These are phyloP conservation scores for Millerago galiae DNA, from an alignment of 805 yeast species.

Conservation along the genomic window DNA sequence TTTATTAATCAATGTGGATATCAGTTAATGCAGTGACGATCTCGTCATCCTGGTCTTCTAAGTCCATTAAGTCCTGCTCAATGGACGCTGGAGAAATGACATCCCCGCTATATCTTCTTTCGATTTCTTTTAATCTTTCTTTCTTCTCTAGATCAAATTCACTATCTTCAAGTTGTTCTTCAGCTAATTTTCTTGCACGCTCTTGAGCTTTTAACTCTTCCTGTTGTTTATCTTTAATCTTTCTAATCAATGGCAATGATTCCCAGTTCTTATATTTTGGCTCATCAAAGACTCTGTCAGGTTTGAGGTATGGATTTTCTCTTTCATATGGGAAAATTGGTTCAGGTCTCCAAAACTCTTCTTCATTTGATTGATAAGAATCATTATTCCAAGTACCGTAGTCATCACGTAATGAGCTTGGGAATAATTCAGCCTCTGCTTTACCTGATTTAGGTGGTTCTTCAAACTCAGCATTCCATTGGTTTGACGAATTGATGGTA, in stretches of 20 bases:
- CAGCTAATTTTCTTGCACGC: slow-evolving; percentile 5
- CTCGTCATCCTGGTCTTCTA: slow-evolving; percentile 4
- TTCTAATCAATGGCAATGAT: slow-evolving; percentile 16
- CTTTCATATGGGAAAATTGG: slow-evolving; percentile 28
- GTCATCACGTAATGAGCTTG: slow-evolving; percentile 3
- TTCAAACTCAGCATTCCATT: slow-evolving; percentile 40
- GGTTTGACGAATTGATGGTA: slow-evolving; percentile 11
- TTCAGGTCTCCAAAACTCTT: slow-evolving; percentile 10
- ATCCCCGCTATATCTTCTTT: slow-evolving; percentile 9
- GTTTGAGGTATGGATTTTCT: slow-evolving; percentile 9
- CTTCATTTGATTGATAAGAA: background rate
- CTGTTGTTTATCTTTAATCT: slow-evolving; percentile 14
- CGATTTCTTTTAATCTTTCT: slow-evolving; percentile 19
- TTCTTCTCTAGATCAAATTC: slow-evolving; percentile 11
- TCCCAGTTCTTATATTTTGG: slow-evolving; percentile 15
- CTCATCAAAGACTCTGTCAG: slow-evolving; percentile 21
- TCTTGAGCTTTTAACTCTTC: slow-evolving; percentile 8
- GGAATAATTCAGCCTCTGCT: slow-evolving; percentile 24
- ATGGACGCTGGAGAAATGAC: background rate
- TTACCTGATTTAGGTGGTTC: slow-evolving; percentile 34
- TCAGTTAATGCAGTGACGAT: slow-evolving; percentile 1
- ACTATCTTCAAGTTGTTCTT: slow-evolving; percentile 15
- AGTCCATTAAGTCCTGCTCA: slow-evolving; percentile 8
- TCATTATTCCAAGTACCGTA: slow-evolving; percentile 2
- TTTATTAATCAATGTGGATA: background rate